These are phyloP conservation scores for Coccomyxa subellipsoidea DNA, from an alignment of 163 green algal species.

Conservation along the genomic window DNA sequence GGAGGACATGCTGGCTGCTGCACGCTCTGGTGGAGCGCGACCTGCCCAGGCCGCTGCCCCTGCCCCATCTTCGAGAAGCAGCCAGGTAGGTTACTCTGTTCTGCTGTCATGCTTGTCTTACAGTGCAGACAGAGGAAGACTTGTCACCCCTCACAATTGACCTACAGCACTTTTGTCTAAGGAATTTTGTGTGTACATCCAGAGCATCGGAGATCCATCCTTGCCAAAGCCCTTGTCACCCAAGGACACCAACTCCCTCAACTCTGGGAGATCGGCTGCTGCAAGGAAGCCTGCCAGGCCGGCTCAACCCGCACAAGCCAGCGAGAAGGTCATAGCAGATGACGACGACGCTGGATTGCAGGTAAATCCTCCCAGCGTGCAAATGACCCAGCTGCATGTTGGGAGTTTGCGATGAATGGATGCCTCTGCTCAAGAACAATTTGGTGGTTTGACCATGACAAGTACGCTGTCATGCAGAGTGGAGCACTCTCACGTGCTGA, in stretches of 20 bases:
- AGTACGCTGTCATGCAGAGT: background rate
- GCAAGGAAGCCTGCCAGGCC: background rate
- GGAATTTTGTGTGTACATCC: background rate
- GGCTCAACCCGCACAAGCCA: background rate
- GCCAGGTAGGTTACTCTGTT: background rate
- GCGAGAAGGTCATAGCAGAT: slow-evolving; percentile 16
- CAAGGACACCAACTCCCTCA: slow-evolving; percentile 21
- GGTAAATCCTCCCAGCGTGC: too few species aligned
- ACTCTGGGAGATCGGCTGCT: background rate
- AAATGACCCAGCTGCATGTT: too few species aligned
- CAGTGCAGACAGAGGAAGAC: too few species aligned
- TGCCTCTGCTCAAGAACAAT: too few species aligned
- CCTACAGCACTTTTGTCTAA: too few species aligned
- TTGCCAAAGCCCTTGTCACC: slow-evolving; percentile 20
- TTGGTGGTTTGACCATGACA: too few species aligned
- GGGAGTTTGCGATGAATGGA: too few species aligned
- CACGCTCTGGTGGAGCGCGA: background rate
- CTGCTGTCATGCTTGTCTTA: too few species aligned
- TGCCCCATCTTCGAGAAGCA: background rate
- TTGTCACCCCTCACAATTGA: too few species aligned
- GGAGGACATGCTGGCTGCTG: slow-evolving; percentile 61
- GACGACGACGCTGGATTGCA: slow-evolving; percentile 14
- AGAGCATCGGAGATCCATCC: background rate
- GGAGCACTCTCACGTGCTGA: slow-evolving; percentile 33
- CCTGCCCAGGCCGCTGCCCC: background rate